phyloP scores from a whole-genome alignment of 2,329 filamentous ascomycete species.

The Botrytis deweyae region DNA sequence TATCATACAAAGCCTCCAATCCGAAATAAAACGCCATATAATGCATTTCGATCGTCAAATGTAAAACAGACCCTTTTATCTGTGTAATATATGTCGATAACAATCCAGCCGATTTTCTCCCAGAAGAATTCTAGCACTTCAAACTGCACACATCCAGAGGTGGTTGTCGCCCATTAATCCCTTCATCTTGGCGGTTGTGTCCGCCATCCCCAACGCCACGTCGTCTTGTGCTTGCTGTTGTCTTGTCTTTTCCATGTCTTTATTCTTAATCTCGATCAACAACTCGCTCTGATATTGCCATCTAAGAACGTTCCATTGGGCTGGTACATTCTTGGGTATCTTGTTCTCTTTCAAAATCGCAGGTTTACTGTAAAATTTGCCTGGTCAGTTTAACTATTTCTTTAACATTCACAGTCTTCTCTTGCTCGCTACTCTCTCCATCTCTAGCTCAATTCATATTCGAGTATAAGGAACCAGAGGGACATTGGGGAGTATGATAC shows the following conservation, averaged over 20 bases:
- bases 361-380: not conserved
- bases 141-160: constrained; percentile 14
- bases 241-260: not conserved
- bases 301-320: constrained; percentile 18
- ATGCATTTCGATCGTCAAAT: not conserved
- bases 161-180: not conserved
- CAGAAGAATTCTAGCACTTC: not conserved
- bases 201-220: not conserved
- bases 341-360: constrained; percentile 18
- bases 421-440: no score
- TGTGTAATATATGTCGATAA: not conserved
- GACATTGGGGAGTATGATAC: not conserved
- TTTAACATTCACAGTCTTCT: not conserved
- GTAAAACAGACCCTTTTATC: not conserved
- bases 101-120: not conserved
- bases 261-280: constrained; percentile 16
- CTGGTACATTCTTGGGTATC: constrained; percentile 16
- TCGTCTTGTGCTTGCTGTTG: not conserved
- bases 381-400: not conserved
- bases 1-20: not conserved
- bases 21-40: not conserved
- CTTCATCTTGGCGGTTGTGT: not conserved
- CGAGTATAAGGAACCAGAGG: not conserved
- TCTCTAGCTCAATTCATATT: not conserved
- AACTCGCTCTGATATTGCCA: constrained; percentile 20